These are phyloP conservation scores for Starmerella floricola DNA, from an alignment of 805 yeast genomes.

Conservation along the genomic window DNA sequence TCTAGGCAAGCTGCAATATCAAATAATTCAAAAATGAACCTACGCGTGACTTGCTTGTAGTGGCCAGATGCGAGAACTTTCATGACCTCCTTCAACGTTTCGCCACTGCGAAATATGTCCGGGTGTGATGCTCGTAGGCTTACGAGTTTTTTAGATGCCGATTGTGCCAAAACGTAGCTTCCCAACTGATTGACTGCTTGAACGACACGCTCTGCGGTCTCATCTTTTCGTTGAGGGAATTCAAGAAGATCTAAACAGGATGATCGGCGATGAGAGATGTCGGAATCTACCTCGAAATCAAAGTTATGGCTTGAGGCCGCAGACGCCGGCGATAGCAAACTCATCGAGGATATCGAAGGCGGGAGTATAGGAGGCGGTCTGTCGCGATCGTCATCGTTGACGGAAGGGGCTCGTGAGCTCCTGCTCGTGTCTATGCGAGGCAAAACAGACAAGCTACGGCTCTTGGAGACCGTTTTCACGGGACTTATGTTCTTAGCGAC, in stretches of 20 bases:
- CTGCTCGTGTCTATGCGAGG: not conserved
- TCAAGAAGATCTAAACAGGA: conserved; percentile 14
- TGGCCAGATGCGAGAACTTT: conserved; percentile 44
- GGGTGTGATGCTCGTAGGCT: conserved; percentile 41
- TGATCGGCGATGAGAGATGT: conserved; percentile 14
- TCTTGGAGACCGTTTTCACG: no score
- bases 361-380: conserved; percentile 1
- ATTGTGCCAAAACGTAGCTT: conserved; percentile 41
- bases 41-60: conserved; percentile 50
- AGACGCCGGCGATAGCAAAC: conserved; percentile 3
- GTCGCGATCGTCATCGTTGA: not conserved
- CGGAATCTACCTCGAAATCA: conserved; percentile 13
- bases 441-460: no score
- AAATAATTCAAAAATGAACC: conserved; percentile 54
- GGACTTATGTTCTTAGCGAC: no score
- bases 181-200: conserved; percentile 41
- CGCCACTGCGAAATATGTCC: conserved; percentile 42
- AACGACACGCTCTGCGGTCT: conserved; percentile 18
- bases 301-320: conserved; percentile 1
- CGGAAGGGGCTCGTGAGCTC: not conserved
- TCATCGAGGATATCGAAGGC: conserved; percentile 6
- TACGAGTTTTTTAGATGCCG: conserved; percentile 47
- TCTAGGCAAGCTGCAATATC: conserved; percentile 28
- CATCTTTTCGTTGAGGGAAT: conserved; percentile 8
- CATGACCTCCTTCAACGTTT: conserved; percentile 42